These are phyloP conservation scores for Calycina herbarum DNA, from an alignment of 2,329 filamentous ascomycete species.

Conservation along the genomic window DNA sequence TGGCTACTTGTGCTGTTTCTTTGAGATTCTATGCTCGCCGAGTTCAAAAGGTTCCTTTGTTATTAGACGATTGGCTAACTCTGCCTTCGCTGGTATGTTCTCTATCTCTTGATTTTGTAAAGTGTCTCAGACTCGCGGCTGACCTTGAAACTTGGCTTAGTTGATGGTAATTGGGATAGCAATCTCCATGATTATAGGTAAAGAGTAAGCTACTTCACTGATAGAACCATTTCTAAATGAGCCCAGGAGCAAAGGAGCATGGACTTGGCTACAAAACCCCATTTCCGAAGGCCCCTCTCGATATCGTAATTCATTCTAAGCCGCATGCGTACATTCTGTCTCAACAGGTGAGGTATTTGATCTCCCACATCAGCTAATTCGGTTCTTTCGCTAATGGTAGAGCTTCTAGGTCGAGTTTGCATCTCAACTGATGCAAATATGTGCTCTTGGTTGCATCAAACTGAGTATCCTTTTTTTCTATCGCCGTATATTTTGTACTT, in stretches of 20 bases:
- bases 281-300: not conserved
- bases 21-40: not conserved
- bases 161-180: not conserved
- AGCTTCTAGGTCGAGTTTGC: not conserved
- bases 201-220: not conserved
- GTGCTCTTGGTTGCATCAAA: not conserved
- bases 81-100: not conserved
- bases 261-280: not conserved
- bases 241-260: not conserved
- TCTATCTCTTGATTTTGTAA: not conserved
- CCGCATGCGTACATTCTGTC: no score
- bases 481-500: not conserved
- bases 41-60: constrained; percentile 1
- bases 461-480: not conserved
- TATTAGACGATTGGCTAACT: not conserved
- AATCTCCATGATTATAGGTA: constrained; percentile 2
- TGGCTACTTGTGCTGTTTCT: constrained; percentile 1
- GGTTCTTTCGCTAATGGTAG: not conserved
- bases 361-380: not conserved
- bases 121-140: not conserved
- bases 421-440: not conserved
- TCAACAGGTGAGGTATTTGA: no score
- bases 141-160: not conserved
- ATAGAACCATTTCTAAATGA: not conserved
- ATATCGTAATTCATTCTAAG: no score